Evolutionary conservation across 257 asterid genomes (phyloP), one percentile per base, ranked within the genome.

Genomic region (Coffea canephora): DNA sequence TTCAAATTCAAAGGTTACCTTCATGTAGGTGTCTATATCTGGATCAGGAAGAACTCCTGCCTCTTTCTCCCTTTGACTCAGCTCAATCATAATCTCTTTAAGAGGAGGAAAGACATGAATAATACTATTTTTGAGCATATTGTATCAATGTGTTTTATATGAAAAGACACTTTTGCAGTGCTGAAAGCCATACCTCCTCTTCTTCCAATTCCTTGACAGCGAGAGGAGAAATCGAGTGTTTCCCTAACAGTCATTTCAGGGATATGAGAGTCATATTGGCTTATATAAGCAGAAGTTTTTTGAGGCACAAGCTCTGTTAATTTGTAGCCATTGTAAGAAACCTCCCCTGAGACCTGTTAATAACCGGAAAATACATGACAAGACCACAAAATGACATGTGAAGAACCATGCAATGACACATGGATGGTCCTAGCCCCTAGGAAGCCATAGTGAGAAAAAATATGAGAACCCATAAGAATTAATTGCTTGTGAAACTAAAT

Each of bases 1-100:
- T 39, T 39, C 31, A 39, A 13, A 49, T 67, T 71, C 64, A 16
- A 55, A 55, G 6, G 19, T 65, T 88, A 94, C 97, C 98, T 93
- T 94, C 98, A 94, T 94, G 86, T 90, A 94, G 69, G 91, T 89
- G 88, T 94, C 97, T 50, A 93, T 91, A 57, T 90, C 97, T 25
- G 96, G 90, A 36, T 94, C 96, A 6, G 97, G 98, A 80, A 89
- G 83, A 34, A 94, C 87, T 34, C 97, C 95, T 41, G 92, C 91
- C 68, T 86, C 93, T 62, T 85, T 92, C 84, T 94, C 97, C 83
- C 93, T 90, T 68, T 86, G 84, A 55, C 92, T 91, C 73, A 94
- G 96, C 87, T 94, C 97, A 74, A 82, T 78, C 88, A 94, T 46
- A 34, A 94, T 96, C 50, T 93, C 98, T 94, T 68, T 3, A 52